Conservation (phyloP, 176 grass and related monocot genomes). For the Cocos nucifera region DNA sequence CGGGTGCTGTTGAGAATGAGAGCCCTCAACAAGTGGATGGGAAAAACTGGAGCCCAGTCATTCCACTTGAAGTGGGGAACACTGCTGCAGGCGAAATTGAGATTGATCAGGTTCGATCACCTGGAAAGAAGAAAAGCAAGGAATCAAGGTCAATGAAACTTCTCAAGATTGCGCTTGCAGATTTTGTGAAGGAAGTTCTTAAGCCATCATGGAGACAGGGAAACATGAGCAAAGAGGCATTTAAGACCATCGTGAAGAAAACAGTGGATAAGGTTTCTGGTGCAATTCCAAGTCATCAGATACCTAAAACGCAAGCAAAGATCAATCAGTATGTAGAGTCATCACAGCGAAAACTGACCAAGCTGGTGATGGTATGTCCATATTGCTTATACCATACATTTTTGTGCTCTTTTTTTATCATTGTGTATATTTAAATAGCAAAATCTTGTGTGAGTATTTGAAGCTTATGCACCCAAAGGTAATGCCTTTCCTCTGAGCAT, state of each 20-base stretch:
- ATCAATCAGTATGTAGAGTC: constrained; percentile 81
- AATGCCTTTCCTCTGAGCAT: too few relatives aligned
- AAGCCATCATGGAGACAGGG: constrained; percentile 36
- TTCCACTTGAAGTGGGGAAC: constrained; percentile 15
- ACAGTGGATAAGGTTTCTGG: constrained; percentile 25
- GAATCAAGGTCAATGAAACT: constrained; percentile 90
- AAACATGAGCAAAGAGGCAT: constrained; percentile 21
- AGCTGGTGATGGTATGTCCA: constrained; percentile 90
- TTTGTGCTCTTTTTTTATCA: constrained; percentile 13
- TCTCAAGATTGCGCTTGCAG: constrained; percentile 27
- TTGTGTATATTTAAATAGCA: constrained; percentile 1
- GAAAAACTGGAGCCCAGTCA: constrained; percentile 53
- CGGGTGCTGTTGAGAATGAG: constrained; percentile 69
- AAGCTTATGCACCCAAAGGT: not conserved
- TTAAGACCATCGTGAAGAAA: constrained; percentile 36
- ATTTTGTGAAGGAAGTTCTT: constrained; percentile 32
- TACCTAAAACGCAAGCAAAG: constrained; percentile 82
- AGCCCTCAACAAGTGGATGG: constrained; percentile 62
- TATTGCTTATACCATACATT: constrained; percentile 14
- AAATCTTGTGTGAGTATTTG: not conserved
- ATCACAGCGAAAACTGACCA: constrained; percentile 83
- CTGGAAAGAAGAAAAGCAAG: constrained; percentile 52
- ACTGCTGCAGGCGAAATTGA: constrained; percentile 36
- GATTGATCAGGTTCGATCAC: constrained; percentile 40
- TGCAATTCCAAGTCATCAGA: constrained; percentile 51